phyloP scores from a whole-genome alignment of 306 rosid genomes.

The Sicyos edulis region DNA sequence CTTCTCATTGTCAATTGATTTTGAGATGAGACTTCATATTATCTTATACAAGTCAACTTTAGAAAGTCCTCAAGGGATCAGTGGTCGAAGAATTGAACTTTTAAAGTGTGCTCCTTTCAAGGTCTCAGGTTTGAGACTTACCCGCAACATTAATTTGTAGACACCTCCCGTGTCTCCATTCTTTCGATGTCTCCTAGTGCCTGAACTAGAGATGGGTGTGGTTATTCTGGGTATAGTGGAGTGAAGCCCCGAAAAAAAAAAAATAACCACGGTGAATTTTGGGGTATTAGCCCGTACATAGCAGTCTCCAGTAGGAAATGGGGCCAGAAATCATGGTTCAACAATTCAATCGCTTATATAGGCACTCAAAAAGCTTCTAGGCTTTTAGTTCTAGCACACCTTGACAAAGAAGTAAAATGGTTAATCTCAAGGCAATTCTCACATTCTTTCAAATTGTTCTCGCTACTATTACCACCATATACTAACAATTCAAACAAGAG shows the following conservation, averaged over 20 bases:
- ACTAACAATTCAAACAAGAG: conserved; percentile 7
- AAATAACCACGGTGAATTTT: background rate
- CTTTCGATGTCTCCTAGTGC: no score
- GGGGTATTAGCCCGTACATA: background rate
- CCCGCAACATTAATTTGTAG: no score
- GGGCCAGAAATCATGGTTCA: conserved; percentile 2
- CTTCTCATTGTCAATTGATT: no score
- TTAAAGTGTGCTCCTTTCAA: no score
- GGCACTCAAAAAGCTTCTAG: background rate
- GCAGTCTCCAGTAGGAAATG: background rate
- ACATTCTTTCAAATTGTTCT: background rate
- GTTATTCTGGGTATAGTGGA: no score
- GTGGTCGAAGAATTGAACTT: no score
- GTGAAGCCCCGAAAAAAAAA: no score
- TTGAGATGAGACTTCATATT: no score
- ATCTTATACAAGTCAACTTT: background rate
- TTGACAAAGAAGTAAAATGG: conserved; percentile 5
- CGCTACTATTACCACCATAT: background rate
- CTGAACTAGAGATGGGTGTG: no score
- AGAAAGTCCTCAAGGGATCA: no score
- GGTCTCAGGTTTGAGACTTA: no score
- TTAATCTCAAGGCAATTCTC: background rate
- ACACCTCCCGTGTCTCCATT: no score
- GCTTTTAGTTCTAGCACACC: background rate
- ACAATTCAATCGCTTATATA: background rate